phyloP scores from a whole-genome alignment of 345 rosid genomes.

The Salix koriyanagi region DNA sequence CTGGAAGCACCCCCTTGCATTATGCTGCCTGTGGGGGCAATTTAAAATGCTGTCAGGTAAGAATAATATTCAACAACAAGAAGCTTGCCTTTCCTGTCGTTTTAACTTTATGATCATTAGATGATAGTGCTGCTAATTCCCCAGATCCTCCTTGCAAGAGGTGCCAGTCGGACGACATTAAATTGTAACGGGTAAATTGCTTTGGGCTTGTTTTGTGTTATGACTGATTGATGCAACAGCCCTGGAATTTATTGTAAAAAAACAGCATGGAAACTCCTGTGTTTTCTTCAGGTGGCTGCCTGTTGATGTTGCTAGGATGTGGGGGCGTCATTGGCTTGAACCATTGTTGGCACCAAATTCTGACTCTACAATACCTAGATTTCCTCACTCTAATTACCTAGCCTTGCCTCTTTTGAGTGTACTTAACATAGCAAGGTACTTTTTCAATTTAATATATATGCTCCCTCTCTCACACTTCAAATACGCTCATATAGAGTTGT shows the following conservation, averaged over 20 bases:
- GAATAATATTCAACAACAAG: constrained; percentile 9
- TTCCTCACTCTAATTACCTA: constrained; percentile 74
- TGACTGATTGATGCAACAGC: not conserved
- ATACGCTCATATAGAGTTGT: not conserved
- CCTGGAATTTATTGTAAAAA: not conserved
- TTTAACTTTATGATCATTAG: constrained; percentile 2
- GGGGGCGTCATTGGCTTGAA: constrained; percentile 99
- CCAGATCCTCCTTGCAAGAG: constrained; percentile 84
- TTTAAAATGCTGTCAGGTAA: constrained; percentile 92
- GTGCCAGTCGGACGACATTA: constrained; percentile 69
- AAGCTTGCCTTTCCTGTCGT: not conserved
- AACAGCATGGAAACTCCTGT: constrained; percentile 1
- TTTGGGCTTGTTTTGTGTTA: constrained; percentile 2
- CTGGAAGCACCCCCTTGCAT: constrained; percentile 97
- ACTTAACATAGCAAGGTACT: constrained; percentile 89
- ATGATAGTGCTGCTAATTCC: constrained; percentile 15
- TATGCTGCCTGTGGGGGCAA: constrained; percentile 98
- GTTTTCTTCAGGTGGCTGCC: constrained; percentile 75
- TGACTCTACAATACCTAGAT: constrained; percentile 57
- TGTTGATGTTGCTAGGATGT: constrained; percentile 93
- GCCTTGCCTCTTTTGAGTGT: constrained; percentile 86
- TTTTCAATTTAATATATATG: not conserved
- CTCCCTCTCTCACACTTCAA: not conserved
- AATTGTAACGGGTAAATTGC: constrained; percentile 85
- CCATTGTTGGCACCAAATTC: constrained; percentile 70